Evolutionary conservation across 441 rosid genomes (phyloP).

Genomic region (Melianthus villosus): DNA sequence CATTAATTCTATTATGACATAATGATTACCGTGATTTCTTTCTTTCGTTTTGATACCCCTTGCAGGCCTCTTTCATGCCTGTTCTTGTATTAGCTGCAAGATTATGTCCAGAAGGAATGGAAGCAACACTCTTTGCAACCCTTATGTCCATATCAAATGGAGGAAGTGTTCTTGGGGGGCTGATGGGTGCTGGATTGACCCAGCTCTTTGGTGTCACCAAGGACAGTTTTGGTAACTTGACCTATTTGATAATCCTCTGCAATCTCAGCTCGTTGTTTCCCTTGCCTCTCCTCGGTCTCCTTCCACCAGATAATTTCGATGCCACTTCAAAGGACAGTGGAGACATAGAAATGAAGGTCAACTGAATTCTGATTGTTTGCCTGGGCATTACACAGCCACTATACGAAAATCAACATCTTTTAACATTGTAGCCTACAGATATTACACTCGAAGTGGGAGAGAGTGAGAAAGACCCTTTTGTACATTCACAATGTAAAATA

Average conservation of each 20-base stretch:
- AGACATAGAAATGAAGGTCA: constrained; percentile 69
- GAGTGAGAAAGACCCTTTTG: no score
- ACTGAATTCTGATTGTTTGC: constrained; percentile 16
- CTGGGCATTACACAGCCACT: neutral
- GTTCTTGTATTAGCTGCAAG: constrained; percentile 86
- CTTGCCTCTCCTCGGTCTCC: constrained; percentile 74
- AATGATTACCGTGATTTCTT: neutral
- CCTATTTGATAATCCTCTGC: constrained; percentile 59
- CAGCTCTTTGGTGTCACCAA: constrained; percentile 66
- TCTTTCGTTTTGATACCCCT: neutral
- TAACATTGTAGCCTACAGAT: neutral
- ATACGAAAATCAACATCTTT: neutral
- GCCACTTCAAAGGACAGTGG: constrained; percentile 19
- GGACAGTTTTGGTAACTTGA: constrained; percentile 59
- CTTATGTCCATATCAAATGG: constrained; percentile 90
- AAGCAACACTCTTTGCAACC: constrained; percentile 90
- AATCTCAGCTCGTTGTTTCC: constrained; percentile 88
- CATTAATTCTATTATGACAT: no score
- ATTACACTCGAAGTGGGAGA: no score
- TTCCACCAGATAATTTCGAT: constrained; percentile 38
- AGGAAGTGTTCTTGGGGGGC: constrained; percentile 81
- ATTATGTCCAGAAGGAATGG: constrained; percentile 94
- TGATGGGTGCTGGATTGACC: constrained; percentile 76
- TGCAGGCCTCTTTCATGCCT: constrained; percentile 92
- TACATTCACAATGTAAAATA: no score